These are phyloP conservation scores for Russula sp. DNA, from an alignment of 768 basidiomycete species.

Conservation along the genomic window DNA sequence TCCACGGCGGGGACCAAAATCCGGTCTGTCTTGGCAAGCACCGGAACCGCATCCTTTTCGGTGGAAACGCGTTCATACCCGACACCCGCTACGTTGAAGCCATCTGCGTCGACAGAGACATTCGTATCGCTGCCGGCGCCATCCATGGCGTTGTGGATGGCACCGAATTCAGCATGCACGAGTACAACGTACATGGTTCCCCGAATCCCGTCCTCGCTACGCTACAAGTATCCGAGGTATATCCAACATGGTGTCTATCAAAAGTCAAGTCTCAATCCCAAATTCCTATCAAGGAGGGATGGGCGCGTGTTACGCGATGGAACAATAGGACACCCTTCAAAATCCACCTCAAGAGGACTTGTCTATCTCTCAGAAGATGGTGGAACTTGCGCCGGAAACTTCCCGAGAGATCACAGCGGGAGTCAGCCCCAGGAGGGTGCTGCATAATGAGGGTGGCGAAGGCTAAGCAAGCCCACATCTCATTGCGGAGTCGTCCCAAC, in stretches of 20 bases:
- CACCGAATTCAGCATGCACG: constrained; percentile 58
- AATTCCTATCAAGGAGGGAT: constrained; percentile 42
- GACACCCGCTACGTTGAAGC: constrained; percentile 50
- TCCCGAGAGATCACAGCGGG: constrained; percentile 37
- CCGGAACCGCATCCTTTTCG: constrained; percentile 51
- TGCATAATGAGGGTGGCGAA: constrained; percentile 48
- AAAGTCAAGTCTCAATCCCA: constrained; percentile 40
- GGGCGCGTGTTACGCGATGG: constrained; percentile 55
- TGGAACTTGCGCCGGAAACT: constrained; percentile 46
- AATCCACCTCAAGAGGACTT: constrained; percentile 50
- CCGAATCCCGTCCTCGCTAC: constrained; percentile 52
- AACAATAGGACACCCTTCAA: constrained; percentile 56
- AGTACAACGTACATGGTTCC: constrained; percentile 59
- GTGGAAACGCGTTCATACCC: constrained; percentile 52
- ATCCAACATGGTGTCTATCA: constrained; percentile 58
- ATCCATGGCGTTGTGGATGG: constrained; percentile 64
- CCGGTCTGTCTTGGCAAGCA: constrained; percentile 51
- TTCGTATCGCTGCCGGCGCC: constrained; percentile 56
- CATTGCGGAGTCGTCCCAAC: constrained; percentile 44
- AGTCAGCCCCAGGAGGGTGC: constrained; percentile 42
- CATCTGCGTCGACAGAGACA: constrained; percentile 37
- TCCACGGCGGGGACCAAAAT: constrained; percentile 45
- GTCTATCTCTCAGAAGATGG: constrained; percentile 44
- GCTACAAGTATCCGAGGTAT: constrained; percentile 51
- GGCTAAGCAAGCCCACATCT: constrained; percentile 49